These are phyloP conservation scores for Fonsecaea pugnacius DNA, from an alignment of 2,329 filamentous ascomycete species.

Conservation along the genomic window DNA sequence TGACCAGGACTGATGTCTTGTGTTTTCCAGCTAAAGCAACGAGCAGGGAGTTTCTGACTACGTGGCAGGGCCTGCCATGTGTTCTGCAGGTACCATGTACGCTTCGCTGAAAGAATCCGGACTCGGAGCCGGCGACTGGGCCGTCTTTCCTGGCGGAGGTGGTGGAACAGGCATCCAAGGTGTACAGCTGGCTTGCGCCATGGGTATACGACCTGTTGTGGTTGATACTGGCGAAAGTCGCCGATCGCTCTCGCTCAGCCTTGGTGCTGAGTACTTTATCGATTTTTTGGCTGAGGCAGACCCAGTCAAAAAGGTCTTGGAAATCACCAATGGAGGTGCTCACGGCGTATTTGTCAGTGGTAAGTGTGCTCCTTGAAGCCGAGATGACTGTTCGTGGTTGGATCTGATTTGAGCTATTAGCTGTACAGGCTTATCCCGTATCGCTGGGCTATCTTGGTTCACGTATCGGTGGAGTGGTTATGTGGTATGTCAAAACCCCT, in stretches of 20 bases:
- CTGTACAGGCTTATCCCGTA: conserved; percentile 47
- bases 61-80: conserved; percentile 65
- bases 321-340: conserved; percentile 52
- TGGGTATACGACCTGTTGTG: conserved; percentile 62
- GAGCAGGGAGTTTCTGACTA: conserved; percentile 57
- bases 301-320: conserved; percentile 48
- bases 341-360: conserved; percentile 52
- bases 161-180: conserved; percentile 63
- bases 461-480: conserved; percentile 55
- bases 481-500: conserved; percentile 47
- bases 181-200: conserved; percentile 59
- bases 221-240: conserved; percentile 58
- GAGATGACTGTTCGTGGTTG: not conserved
- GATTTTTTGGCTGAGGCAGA: conserved; percentile 54
- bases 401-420: conserved; percentile 7
- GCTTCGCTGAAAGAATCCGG: conserved; percentile 58
- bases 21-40: conserved; percentile 43
- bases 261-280: conserved; percentile 61
- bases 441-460: conserved; percentile 51
- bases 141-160: conserved; percentile 60
- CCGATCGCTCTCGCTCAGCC: conserved; percentile 50
- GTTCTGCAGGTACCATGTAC: conserved; percentile 62
- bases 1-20: not conserved
- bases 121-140: conserved; percentile 58
- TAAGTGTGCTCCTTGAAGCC: conserved; percentile 1